These are phyloP conservation scores for Ilex aquifolium DNA, from an alignment of 257 asterid genomes.

Conservation along the genomic window DNA sequence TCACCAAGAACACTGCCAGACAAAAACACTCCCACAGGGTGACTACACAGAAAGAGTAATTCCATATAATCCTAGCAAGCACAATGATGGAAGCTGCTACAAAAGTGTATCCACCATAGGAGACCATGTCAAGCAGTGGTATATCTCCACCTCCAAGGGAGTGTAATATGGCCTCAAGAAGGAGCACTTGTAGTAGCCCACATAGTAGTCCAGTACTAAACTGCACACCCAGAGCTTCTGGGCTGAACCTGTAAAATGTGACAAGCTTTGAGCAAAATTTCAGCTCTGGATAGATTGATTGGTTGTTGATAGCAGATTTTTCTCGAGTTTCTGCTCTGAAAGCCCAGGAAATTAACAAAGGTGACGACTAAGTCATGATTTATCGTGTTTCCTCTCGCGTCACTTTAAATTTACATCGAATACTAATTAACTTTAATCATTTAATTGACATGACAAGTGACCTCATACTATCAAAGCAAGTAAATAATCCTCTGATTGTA, in stretches of 20 bases:
- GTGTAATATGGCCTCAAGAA: conserved; percentile 20
- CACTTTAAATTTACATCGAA: no score
- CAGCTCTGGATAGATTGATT: no score
- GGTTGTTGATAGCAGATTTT: no score
- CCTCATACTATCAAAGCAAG: no score
- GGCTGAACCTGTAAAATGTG: conserved; percentile 20
- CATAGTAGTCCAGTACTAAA: conserved; percentile 22
- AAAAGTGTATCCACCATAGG: conserved; percentile 28
- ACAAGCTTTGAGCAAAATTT: background rate
- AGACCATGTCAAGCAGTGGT: conserved; percentile 31
- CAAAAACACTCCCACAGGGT: conserved; percentile 29
- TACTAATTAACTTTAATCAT: no score
- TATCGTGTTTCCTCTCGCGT: no score
- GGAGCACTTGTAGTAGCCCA: conserved; percentile 27
- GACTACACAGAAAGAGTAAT: conserved; percentile 7
- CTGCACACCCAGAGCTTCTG: conserved; percentile 26
- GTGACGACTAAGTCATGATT: no score
- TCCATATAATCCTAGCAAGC: conserved; percentile 16
- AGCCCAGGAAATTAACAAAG: no score
- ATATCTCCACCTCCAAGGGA: conserved; percentile 26
- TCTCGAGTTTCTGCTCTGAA: no score
- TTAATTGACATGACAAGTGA: no score
- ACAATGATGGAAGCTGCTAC: conserved; percentile 16
- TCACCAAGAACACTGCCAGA: conserved; percentile 34
- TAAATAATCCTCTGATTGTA: no score